Evolutionary conservation across 1,284 basidiomycete species (phyloP).

Genomic region (Ustilago crameri): DNA sequence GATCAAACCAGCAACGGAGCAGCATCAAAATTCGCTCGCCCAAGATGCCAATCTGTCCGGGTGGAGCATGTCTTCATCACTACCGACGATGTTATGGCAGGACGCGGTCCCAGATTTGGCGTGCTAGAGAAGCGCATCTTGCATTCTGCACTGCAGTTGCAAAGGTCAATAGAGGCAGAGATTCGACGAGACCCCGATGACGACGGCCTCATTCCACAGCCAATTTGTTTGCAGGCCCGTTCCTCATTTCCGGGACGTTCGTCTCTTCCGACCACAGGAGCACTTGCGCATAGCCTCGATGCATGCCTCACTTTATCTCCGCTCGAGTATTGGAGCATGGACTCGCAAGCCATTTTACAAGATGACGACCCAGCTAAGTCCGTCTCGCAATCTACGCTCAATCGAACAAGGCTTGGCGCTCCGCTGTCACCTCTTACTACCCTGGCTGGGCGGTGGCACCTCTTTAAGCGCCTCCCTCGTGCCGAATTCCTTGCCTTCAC

Average conservation of each 20-base stretch:
- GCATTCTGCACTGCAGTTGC: constrained; percentile 56
- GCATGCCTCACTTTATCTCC: constrained; percentile 61
- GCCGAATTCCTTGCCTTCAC: constrained; percentile 65
- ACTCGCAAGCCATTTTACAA: constrained; percentile 24
- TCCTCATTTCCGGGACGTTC: constrained; percentile 38
- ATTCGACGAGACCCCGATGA: constrained; percentile 7
- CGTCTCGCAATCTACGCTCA: constrained; percentile 41
- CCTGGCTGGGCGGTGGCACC: constrained; percentile 62
- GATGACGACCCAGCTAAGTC: constrained; percentile 52
- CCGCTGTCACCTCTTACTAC: constrained; percentile 62
- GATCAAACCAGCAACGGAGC: neutral
- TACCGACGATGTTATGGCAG: constrained; percentile 61
- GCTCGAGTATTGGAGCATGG: constrained; percentile 58
- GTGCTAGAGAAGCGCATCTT: constrained; percentile 58
- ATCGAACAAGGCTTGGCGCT: constrained; percentile 39
- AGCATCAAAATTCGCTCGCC: constrained; percentile 17
- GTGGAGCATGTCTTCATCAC: constrained; percentile 66
- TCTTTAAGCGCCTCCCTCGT: constrained; percentile 60
- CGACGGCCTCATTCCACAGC: neutral
- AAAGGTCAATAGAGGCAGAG: constrained; percentile 50
- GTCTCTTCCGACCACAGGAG: neutral
- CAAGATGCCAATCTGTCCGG: constrained; percentile 41
- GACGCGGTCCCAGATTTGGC: constrained; percentile 56
- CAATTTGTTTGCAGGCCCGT: constrained; percentile 31
- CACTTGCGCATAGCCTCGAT: neutral